Conservation (phyloP, 352 stramenopile genomes). For the Pythium monospermum region DNA sequence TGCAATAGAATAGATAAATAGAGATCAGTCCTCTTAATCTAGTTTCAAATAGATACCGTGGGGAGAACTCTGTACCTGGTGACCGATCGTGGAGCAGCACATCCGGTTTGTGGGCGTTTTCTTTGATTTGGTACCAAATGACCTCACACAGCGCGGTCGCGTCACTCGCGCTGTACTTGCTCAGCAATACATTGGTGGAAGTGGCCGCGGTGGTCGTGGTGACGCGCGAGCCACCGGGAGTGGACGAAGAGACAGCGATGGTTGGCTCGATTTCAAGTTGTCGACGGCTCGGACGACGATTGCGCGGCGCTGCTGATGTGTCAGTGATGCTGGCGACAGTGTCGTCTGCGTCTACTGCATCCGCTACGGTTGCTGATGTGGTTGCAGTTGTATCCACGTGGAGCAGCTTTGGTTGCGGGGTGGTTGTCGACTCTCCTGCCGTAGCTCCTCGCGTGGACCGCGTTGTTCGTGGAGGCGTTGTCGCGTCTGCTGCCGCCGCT, state of each 20-base stretch:
- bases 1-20: too few relatives aligned
- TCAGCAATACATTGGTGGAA: too few relatives aligned
- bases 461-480: background rate
- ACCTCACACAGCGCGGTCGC: slow-evolving; percentile 53
- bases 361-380: too few relatives aligned
- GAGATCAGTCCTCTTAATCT: too few relatives aligned
- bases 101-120: slow-evolving; percentile 30
- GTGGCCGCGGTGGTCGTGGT: slow-evolving; percentile 16
- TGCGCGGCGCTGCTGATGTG: slow-evolving; percentile 3
- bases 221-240: background rate
- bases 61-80: slow-evolving; percentile 23
- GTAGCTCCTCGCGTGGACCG: slow-evolving; percentile 5
- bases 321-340: background rate
- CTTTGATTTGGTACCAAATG: slow-evolving; percentile 46
- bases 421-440: background rate
- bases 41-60: too few relatives aligned
- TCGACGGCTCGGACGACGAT: slow-evolving; percentile 15
- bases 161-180: slow-evolving; percentile 40
- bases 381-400: background rate
- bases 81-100: slow-evolving; percentile 40
- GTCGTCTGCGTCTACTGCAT: background rate
- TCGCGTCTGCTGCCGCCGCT: background rate
- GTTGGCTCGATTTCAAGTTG: slow-evolving; percentile 10
- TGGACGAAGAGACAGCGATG: background rate
- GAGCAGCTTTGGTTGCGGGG: background rate